Percentiles rank a stretch among this genome's conserved stretches.
Conservation (phyloP, 2,329 filamentous ascomycete genomes). For the Colletotrichum orbiculare region DNA sequence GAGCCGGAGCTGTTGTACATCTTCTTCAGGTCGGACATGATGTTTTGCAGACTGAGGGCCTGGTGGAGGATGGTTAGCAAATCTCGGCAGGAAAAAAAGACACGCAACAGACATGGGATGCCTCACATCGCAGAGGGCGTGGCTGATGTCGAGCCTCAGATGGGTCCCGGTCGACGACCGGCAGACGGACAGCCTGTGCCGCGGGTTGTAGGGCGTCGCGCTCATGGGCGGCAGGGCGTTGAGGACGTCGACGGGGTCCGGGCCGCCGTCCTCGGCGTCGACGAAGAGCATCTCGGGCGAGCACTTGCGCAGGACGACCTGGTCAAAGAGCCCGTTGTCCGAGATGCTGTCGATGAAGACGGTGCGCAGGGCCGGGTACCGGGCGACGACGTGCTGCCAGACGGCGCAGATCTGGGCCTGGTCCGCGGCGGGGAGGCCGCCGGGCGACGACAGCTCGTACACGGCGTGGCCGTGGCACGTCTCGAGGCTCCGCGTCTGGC, state of each 20-base stretch:
- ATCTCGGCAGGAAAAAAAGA: background rate
- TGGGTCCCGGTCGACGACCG: conserved; percentile 55
- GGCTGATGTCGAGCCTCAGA: conserved; percentile 62
- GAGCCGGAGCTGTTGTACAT: conserved; percentile 55
- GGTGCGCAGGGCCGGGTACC: conserved; percentile 59
- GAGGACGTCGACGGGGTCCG: conserved; percentile 52
- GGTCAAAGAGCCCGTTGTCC: conserved; percentile 60
- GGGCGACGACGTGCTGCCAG: conserved; percentile 61
- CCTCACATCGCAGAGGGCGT: conserved; percentile 60
- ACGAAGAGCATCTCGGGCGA: conserved; percentile 66
- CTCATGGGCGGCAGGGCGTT: conserved; percentile 56
- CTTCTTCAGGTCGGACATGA: conserved; percentile 59
- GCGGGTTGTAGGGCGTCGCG: conserved; percentile 51
- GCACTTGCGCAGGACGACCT: conserved; percentile 57
- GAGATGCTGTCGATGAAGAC: conserved; percentile 64
- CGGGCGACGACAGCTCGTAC: conserved; percentile 57
- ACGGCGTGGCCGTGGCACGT: conserved; percentile 57
- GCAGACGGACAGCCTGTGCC: conserved; percentile 63
- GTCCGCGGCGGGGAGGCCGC: conserved; percentile 51
- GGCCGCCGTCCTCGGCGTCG: conserved; percentile 51
- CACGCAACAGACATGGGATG: background rate
- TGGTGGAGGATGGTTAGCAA: conserved; percentile 7
- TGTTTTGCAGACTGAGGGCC: conserved; percentile 53
- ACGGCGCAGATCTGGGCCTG: conserved; percentile 58
- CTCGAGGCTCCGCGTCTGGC: conserved; percentile 54